Conservation (phyloP, 768 basidiomycete species). For the Megacollybia marginata region DNA sequence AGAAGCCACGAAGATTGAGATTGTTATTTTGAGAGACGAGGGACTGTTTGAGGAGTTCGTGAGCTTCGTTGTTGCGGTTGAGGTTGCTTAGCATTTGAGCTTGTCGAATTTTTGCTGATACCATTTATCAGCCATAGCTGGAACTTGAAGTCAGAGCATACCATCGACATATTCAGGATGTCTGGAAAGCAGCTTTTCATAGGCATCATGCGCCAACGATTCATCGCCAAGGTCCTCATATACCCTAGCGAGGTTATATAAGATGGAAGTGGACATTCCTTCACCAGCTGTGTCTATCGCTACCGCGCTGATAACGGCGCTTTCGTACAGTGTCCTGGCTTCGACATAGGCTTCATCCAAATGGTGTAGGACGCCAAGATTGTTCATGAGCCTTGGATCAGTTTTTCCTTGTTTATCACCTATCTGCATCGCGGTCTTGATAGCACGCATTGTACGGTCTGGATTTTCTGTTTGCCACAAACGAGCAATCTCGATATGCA, state of each 20-base stretch:
- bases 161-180: slow-evolving; percentile 98
- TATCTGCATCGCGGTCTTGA: slow-evolving; percentile 66
- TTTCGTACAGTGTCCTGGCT: slow-evolving; percentile 65
- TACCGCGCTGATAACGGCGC: slow-evolving; percentile 55
- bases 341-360: slow-evolving; percentile 52
- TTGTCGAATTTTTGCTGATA: slow-evolving; percentile 83
- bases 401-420: slow-evolving; percentile 40
- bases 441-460: slow-evolving; percentile 65
- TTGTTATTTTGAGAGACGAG: slow-evolving; percentile 71
- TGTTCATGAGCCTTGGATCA: slow-evolving; percentile 72
- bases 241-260: slow-evolving; percentile 88
- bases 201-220: slow-evolving; percentile 73
- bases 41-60: slow-evolving; percentile 85
- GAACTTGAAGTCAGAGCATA: slow-evolving; percentile 27
- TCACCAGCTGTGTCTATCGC: slow-evolving; percentile 46
- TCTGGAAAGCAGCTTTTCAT: slow-evolving; percentile 75
- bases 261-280: slow-evolving; percentile 69
- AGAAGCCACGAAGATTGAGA: slow-evolving; percentile 86
- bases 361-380: slow-evolving; percentile 71
- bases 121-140: too few species aligned
- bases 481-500: slow-evolving; percentile 86
- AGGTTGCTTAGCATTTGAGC: slow-evolving; percentile 69
- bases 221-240: slow-evolving; percentile 82
- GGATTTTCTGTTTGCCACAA: slow-evolving; percentile 80
- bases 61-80: slow-evolving; percentile 74